phyloP scores from a whole-genome alignment of 495 filamentous ascomycete species.

The Aspergillus campestris region DNA sequence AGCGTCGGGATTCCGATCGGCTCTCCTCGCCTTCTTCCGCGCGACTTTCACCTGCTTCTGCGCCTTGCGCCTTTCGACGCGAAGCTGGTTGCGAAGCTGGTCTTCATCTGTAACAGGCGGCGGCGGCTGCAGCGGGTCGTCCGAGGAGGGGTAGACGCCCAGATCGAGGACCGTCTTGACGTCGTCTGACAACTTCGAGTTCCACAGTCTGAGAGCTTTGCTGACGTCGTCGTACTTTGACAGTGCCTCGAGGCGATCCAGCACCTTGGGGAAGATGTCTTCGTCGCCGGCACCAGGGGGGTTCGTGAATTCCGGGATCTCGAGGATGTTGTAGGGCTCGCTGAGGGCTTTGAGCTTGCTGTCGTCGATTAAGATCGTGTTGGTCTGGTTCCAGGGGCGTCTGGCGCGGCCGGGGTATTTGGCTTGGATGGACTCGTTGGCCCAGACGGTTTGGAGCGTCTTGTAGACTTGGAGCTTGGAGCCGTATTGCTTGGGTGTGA shows the following conservation, averaged over 20 bases:
- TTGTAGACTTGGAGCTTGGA: conserved; percentile 84
- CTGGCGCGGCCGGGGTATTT: conserved; percentile 29
- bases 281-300: conserved; percentile 19
- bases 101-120: background rate
- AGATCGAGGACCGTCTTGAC: conserved; percentile 18
- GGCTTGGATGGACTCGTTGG: conserved; percentile 38
- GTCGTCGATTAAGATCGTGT: conserved; percentile 89
- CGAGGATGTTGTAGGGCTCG: conserved; percentile 77
- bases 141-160: conserved; percentile 1
- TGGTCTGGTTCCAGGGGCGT: conserved; percentile 62
- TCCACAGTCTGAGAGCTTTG: conserved; percentile 26
- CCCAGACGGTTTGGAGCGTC: conserved; percentile 65
- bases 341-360: conserved; percentile 64
- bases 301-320: conserved; percentile 64
- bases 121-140: background rate
- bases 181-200: conserved; percentile 2
- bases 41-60: conserved; percentile 9
- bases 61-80: conserved; percentile 9
- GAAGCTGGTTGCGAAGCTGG: background rate
- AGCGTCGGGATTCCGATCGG: background rate
- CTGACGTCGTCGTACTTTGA: conserved; percentile 33
- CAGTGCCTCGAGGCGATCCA: conserved; percentile 23
- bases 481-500: conserved; percentile 53
- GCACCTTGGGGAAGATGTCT: conserved; percentile 24
- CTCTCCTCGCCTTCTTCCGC: conserved; percentile 16